Evolutionary conservation across 2,329 filamentous ascomycete species (phyloP).

Genomic region (Didymella pinodella): DNA sequence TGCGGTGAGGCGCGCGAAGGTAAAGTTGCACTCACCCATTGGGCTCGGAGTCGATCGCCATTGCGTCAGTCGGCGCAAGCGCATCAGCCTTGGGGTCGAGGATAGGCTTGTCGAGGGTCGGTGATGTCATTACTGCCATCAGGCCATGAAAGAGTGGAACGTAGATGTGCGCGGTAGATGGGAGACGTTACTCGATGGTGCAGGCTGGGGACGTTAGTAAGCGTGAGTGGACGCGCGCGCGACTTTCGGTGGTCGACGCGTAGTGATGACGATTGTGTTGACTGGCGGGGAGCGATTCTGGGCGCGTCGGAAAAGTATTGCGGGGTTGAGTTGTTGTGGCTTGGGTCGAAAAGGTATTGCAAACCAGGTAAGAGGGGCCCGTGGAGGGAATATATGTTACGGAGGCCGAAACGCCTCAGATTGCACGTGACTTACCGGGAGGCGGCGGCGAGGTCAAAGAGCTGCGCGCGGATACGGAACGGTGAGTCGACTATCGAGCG

Average conservation of each 20-base stretch:
- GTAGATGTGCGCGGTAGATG: constrained; percentile 33
- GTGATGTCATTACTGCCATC: constrained; percentile 53
- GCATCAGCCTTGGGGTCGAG: constrained; percentile 62
- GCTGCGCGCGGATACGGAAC: constrained; percentile 17
- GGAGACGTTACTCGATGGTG: constrained; percentile 19
- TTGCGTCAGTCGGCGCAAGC: constrained; percentile 57
- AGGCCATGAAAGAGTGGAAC: constrained; percentile 44
- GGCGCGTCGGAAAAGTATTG: constrained; percentile 26
- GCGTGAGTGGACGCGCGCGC: constrained; percentile 25
- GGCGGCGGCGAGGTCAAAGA: constrained; percentile 38
- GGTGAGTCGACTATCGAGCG: constrained; percentile 37
- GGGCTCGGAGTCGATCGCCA: constrained; percentile 62
- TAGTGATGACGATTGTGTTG: constrained; percentile 20
- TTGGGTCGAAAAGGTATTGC: constrained; percentile 26
- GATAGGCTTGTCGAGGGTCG: constrained; percentile 46
- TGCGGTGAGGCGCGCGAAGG: constrained; percentile 15
- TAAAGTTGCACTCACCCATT: constrained; percentile 64
- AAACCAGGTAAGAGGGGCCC: constrained; percentile 32
- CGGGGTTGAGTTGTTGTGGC: constrained; percentile 28
- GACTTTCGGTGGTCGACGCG: constrained; percentile 29
- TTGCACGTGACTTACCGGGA: constrained; percentile 47
- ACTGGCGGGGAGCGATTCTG: constrained; percentile 11
- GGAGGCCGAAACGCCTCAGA: constrained; percentile 38
- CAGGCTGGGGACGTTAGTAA: constrained; percentile 28
- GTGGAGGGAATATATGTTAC: constrained; percentile 32